These are phyloP conservation scores for Poa annua DNA, from an alignment of 176 grass and related monocot species.

Conservation along the genomic window DNA sequence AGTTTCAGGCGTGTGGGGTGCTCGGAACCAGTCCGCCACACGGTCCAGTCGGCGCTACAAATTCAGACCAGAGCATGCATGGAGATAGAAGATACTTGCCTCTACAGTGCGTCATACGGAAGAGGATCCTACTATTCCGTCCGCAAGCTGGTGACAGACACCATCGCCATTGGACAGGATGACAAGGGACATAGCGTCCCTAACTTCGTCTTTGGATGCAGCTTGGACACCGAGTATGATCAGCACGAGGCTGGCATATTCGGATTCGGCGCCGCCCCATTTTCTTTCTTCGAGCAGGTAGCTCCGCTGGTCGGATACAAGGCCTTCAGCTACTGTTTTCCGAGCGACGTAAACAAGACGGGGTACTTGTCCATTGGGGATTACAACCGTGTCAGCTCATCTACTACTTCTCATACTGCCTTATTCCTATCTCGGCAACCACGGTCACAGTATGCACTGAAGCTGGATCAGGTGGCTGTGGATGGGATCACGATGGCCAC, in stretches of 20 bases:
- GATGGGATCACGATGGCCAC: neutral
- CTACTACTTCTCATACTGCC: neutral
- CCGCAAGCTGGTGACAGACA: neutral
- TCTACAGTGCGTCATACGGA: neutral
- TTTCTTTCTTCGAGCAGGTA: neutral
- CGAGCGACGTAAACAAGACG: neutral
- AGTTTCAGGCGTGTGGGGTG: neutral
- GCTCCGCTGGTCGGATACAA: neutral
- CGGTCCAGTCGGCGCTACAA: neutral
- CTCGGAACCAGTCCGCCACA: neutral
- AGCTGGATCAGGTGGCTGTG: neutral
- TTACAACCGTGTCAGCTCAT: neutral
- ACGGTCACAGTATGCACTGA: neutral
- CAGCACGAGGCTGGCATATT: constrained; percentile 17
- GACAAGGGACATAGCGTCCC: neutral
- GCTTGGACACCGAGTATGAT: neutral
- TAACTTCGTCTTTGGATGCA: neutral
- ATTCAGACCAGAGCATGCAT: neutral
- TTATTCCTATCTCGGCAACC: neutral
- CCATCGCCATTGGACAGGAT: neutral
- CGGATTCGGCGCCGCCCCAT: neutral
- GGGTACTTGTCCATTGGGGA: constrained; percentile 10
- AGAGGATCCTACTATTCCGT: neutral
- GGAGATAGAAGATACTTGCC: constrained; percentile 11
- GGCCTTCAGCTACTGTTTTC: neutral